Evolutionary conservation across 257 asterid genomes (phyloP).

Genomic region (Avicennia marina): DNA sequence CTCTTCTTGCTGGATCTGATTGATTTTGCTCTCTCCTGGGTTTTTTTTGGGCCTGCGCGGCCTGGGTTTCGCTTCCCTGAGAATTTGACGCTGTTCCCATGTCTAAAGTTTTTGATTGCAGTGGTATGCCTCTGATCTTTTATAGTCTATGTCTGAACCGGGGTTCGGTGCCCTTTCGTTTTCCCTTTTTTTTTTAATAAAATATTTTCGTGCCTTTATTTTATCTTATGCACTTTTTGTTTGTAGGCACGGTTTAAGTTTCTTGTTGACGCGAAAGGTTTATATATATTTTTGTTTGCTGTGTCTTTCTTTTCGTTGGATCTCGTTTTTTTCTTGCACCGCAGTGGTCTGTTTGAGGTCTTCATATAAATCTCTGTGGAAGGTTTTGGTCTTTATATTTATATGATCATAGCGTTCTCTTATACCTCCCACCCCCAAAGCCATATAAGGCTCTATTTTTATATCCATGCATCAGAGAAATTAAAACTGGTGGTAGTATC

Average conservation of each 20-base stretch:
- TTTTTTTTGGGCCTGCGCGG: slow-evolving; percentile 36
- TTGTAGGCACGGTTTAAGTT: neutral
- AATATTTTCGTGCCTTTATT: neutral
- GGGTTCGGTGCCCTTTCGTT: slow-evolving; percentile 18
- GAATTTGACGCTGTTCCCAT: slow-evolving; percentile 37
- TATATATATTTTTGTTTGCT: slow-evolving; percentile 8
- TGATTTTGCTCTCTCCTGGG: too few relatives aligned
- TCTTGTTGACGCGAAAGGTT: slow-evolving; percentile 1
- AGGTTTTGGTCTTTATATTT: neutral
- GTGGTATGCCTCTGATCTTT: slow-evolving; percentile 52
- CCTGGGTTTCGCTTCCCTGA: slow-evolving; percentile 30
- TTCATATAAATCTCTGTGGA: neutral
- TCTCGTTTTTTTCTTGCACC: slow-evolving; percentile 10
- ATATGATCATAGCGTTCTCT: too few relatives aligned
- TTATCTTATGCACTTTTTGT: neutral
- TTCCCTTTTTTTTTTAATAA: neutral
- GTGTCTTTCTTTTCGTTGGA: neutral
- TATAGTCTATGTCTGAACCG: too few relatives aligned
- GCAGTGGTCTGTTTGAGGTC: neutral
- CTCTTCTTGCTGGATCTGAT: slow-evolving; percentile 47
- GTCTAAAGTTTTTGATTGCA: slow-evolving; percentile 74
- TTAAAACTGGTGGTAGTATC: too few relatives aligned
- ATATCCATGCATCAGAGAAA: neutral
- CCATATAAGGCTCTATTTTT: neutral
- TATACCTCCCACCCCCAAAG: too few relatives aligned